These are phyloP conservation scores for Arthrobotrys iridis DNA, from an alignment of 2,329 filamentous ascomycete species.

Conservation along the genomic window DNA sequence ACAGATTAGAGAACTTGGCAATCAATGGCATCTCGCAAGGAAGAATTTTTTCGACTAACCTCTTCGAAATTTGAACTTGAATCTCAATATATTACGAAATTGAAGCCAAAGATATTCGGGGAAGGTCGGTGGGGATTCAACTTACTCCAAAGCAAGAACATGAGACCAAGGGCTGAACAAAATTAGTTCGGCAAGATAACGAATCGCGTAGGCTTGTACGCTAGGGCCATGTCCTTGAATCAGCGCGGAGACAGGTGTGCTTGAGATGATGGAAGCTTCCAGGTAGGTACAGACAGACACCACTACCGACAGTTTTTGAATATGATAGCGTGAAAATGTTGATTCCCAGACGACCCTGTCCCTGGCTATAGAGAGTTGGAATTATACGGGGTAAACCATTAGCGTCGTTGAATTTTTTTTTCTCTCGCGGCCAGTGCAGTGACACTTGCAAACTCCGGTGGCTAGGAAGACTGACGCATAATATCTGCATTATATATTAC, in stretches of 20 bases:
- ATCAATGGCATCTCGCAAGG: neutral
- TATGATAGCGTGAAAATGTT: slow-evolving; percentile 9
- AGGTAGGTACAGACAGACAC: slow-evolving; percentile 10
- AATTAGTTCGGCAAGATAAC: slow-evolving; percentile 1
- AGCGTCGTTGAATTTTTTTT: slow-evolving; percentile 16
- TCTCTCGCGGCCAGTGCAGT: neutral
- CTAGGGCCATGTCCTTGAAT: neutral
- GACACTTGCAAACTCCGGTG: slow-evolving; percentile 38
- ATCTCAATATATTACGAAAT: neutral
- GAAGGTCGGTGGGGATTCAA: slow-evolving; percentile 18
- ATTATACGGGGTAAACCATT: slow-evolving; percentile 43
- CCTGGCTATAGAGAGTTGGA: slow-evolving; percentile 36
- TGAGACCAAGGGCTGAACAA: neutral
- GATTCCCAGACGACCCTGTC: slow-evolving; percentile 11
- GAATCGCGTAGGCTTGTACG: neutral
- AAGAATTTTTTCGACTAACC: neutral
- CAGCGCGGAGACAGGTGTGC: neutral
- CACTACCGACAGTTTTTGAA: slow-evolving; percentile 14
- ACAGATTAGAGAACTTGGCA: neutral
- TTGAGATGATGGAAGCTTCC: slow-evolving; percentile 30
- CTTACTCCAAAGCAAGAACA: neutral
- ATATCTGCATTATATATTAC: slow-evolving; percentile 12
- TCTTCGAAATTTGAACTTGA: neutral
- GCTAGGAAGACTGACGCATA: slow-evolving; percentile 28
- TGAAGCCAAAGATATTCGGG: neutral